These are phyloP conservation scores for Metschnikowia continentalis DNA, from an alignment of 805 yeast genomes.

Conservation along the genomic window DNA sequence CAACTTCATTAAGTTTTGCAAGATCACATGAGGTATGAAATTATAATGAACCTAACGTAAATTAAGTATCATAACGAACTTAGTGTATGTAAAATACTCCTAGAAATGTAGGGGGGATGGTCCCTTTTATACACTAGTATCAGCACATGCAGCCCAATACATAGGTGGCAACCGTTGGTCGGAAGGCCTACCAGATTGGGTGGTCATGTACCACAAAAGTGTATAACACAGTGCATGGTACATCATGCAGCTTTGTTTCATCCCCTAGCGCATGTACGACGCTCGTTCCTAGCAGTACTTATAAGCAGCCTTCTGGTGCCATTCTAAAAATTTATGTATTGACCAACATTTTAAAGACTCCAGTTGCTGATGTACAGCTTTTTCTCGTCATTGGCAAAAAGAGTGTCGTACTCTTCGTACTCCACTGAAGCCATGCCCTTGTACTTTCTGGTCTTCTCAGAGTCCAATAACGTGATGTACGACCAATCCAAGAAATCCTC, in stretches of 20 bases:
- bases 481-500: slow-evolving; percentile 95
- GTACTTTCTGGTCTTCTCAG: slow-evolving; percentile 60
- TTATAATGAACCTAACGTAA: not conserved
- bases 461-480: slow-evolving; percentile 59
- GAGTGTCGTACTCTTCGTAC: slow-evolving; percentile 49
- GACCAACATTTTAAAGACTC: slow-evolving; percentile 7
- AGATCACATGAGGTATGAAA: not conserved
- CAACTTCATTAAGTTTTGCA: too few species aligned
- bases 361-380: slow-evolving; percentile 17
- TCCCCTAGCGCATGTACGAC: not conserved
- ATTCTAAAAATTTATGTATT: not conserved
- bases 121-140: not conserved
- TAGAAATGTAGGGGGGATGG: not conserved
- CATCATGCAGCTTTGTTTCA: not conserved
- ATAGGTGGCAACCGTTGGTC: not conserved
- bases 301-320: not conserved
- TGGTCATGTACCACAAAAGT: not conserved
- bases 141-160: not conserved
- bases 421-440: slow-evolving; percentile 77
- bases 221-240: not conserved
- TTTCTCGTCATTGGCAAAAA: slow-evolving; percentile 25
- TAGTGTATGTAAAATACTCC: not conserved
- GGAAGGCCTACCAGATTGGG: not conserved
- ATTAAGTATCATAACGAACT: not conserved
- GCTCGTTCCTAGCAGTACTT: not conserved